Evolutionary conservation across 768 basidiomycete genomes (phyloP).

Genomic region (Scleroderma citrinum): DNA sequence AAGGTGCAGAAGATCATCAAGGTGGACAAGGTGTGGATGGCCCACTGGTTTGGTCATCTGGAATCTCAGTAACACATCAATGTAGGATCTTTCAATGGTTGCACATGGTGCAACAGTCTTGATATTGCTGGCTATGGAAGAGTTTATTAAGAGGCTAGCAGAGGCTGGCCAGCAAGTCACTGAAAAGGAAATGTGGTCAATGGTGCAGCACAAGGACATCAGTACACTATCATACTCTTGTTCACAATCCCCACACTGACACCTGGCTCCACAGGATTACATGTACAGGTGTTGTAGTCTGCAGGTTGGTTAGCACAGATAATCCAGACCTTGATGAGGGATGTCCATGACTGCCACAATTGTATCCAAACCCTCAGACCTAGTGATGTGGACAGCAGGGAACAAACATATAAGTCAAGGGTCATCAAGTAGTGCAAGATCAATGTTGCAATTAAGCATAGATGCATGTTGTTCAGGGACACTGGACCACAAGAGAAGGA

Average conservation of each 20-base stretch:
- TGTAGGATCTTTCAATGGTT: constrained; percentile 68
- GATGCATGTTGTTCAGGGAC: constrained; percentile 78
- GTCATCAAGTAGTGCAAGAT: constrained; percentile 50
- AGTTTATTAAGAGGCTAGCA: constrained; percentile 73
- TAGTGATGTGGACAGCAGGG: constrained; percentile 14
- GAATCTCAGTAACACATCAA: neutral
- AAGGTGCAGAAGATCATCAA: constrained; percentile 82
- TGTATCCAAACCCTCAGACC: constrained; percentile 2
- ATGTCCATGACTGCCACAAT: constrained; percentile 48
- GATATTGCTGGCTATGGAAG: constrained; percentile 80
- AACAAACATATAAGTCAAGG: constrained; percentile 43
- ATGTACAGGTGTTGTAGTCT: constrained; percentile 79
- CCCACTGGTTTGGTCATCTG: constrained; percentile 1
- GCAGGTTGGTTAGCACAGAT: constrained; percentile 84
- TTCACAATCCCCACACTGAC: constrained; percentile 64
- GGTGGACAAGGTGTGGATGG: constrained; percentile 61
- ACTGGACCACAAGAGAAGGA: constrained; percentile 72
- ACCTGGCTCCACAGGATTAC: constrained; percentile 89
- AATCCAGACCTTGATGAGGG: constrained; percentile 65
- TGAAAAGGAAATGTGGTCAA: constrained; percentile 48
- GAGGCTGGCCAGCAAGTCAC: constrained; percentile 70
- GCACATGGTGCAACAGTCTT: constrained; percentile 74
- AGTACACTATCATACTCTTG: constrained; percentile 39
- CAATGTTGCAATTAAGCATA: constrained; percentile 68
- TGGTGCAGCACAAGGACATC: constrained; percentile 68